These are phyloP conservation scores for Pseudogymnoascus sp. DNA, from an alignment of 2,329 filamentous ascomycete species.

Conservation along the genomic window DNA sequence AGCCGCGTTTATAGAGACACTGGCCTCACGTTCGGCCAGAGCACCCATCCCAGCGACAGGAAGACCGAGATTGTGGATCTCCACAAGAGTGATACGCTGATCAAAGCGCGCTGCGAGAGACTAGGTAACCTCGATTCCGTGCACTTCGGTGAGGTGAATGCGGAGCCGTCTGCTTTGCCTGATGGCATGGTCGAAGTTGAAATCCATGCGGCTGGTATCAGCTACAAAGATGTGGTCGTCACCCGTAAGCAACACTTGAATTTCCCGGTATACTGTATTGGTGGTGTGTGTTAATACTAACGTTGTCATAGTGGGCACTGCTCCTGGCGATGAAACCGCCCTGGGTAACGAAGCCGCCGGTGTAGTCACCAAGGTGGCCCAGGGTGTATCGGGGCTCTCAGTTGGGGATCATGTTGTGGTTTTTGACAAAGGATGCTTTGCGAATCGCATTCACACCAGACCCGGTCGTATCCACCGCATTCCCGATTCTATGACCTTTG, in stretches of 20 bases:
- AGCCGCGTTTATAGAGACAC: slow-evolving; percentile 25
- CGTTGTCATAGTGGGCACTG: slow-evolving; percentile 19
- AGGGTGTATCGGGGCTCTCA: slow-evolving; percentile 20
- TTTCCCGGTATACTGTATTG: not conserved
- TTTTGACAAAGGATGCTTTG: slow-evolving; percentile 9
- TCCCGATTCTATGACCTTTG: slow-evolving; percentile 33
- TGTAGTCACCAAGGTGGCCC: slow-evolving; percentile 21
- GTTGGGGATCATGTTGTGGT: slow-evolving; percentile 28
- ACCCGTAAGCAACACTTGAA: not conserved
- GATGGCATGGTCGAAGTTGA: not conserved
- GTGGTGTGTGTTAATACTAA: slow-evolving; percentile 11
- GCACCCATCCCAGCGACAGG: not conserved
- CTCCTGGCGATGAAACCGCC: slow-evolving; percentile 16
- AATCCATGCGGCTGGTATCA: not conserved
- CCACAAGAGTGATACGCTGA: slow-evolving; percentile 3
- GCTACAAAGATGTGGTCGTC: not conserved
- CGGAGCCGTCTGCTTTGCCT: not conserved
- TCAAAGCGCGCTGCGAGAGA: not conserved
- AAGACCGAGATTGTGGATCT: slow-evolving; percentile 6
- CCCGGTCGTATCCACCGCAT: slow-evolving; percentile 24
- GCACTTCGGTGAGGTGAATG: not conserved
- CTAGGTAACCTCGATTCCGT: slow-evolving; percentile 1
- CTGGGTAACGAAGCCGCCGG: slow-evolving; percentile 24
- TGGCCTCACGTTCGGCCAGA: slow-evolving; percentile 16
- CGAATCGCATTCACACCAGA: slow-evolving; percentile 13